phyloP scores from a whole-genome alignment of 1,139 yeast species.

The Hansenula sp. region DNA sequence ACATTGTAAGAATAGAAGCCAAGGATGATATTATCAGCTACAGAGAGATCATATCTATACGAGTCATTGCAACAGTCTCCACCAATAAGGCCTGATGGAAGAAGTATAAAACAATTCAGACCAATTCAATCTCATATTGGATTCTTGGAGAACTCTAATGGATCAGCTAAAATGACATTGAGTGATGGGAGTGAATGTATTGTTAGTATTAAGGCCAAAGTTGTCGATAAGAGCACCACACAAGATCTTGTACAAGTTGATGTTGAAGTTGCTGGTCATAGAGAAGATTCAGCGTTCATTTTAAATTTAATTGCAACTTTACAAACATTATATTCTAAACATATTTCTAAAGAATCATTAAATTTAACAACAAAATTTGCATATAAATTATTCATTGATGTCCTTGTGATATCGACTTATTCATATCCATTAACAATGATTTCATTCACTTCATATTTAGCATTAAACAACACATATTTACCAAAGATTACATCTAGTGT shows the following conservation, averaged over 20 bases:
- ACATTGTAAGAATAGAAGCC: no score
- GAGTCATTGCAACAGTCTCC: slow-evolving; percentile 64
- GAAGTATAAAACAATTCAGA: slow-evolving; percentile 68
- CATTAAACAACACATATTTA: slow-evolving; percentile 70
- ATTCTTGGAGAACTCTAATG: slow-evolving; percentile 82
- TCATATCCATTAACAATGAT: slow-evolving; percentile 74
- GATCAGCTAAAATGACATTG: slow-evolving; percentile 81
- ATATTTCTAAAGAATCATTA: slow-evolving; percentile 35
- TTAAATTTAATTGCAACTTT: slow-evolving; percentile 48
- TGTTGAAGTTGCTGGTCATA: slow-evolving; percentile 65
- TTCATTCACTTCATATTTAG: slow-evolving; percentile 76
- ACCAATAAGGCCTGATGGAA: slow-evolving; percentile 79
- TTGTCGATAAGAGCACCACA: slow-evolving; percentile 47
- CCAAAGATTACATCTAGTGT: slow-evolving; percentile 70
- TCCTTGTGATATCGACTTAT: slow-evolving; percentile 63
- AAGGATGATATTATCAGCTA: slow-evolving; percentile 68
- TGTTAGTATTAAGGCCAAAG: slow-evolving; percentile 83
- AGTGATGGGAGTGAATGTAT: slow-evolving; percentile 92
- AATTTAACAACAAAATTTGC: slow-evolving; percentile 69
- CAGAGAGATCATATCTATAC: slow-evolving; percentile 77
- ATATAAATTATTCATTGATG: slow-evolving; percentile 73
- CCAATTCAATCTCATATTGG: slow-evolving; percentile 82
- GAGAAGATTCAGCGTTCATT: slow-evolving; percentile 66
- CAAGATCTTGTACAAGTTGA: slow-evolving; percentile 62
- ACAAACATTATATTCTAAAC: slow-evolving; percentile 22